Percentiles rank a stretch among this genome's conserved stretches.
These are phyloP conservation scores for Mucor irregularis DNA, from an alignment of 371 early-diverging fungal genomes.

Conservation along the genomic window DNA sequence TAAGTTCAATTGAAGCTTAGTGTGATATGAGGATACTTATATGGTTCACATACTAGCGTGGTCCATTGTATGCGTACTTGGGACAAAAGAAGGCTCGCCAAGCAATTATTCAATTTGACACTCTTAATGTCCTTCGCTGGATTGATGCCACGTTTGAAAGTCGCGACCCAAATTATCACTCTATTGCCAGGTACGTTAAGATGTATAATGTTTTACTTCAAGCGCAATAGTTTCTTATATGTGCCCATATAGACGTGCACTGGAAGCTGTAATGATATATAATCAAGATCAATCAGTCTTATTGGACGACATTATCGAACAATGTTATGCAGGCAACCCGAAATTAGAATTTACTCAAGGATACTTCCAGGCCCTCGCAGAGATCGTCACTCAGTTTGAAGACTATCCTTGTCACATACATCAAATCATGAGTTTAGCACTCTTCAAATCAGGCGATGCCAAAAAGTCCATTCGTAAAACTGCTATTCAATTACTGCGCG, in stretches of 20 bases:
- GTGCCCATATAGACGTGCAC: slow-evolving; percentile 44
- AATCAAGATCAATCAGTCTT: slow-evolving; percentile 69
- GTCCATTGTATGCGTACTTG: slow-evolving; percentile 67
- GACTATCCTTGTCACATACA: slow-evolving; percentile 64
- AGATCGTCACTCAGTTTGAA: slow-evolving; percentile 59
- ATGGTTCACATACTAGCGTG: too few relatives aligned
- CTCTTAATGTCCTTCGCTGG: slow-evolving; percentile 61
- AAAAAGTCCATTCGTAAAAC: slow-evolving; percentile 73
- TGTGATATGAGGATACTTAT: too few relatives aligned
- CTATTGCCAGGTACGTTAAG: slow-evolving; percentile 46
- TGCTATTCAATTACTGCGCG: slow-evolving; percentile 76
- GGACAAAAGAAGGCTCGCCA: slow-evolving; percentile 64
- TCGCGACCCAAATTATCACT: slow-evolving; percentile 49
- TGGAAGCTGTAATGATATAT: slow-evolving; percentile 69
- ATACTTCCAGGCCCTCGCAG: slow-evolving; percentile 75
- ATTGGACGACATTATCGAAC: slow-evolving; percentile 66
- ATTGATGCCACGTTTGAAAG: slow-evolving; percentile 70
- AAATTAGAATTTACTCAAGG: slow-evolving; percentile 65
- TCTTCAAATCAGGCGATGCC: slow-evolving; percentile 82
- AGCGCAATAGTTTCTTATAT: not conserved
- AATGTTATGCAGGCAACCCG: slow-evolving; percentile 75
- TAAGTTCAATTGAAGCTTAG: too few relatives aligned
- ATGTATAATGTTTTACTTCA: not conserved
- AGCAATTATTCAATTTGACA: slow-evolving; percentile 59
- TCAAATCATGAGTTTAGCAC: slow-evolving; percentile 72